phyloP scores from a whole-genome alignment of 2,329 filamentous ascomycete species.

The Triangularia verruculosa region DNA sequence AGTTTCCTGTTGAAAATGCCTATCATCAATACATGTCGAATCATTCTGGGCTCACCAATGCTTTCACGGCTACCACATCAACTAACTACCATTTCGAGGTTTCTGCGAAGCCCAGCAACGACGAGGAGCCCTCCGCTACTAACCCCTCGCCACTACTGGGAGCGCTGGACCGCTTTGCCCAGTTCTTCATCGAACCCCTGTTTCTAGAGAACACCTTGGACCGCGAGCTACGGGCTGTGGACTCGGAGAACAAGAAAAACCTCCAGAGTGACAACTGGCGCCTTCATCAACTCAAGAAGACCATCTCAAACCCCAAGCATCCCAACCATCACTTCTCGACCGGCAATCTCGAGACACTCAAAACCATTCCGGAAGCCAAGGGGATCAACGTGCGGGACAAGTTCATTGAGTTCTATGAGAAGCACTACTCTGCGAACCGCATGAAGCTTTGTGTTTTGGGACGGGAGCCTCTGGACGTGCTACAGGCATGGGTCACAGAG shows the following conservation, averaged over 20 bases:
- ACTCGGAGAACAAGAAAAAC: slow-evolving; percentile 98
- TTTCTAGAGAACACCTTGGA: slow-evolving; percentile 84
- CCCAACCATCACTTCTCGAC: slow-evolving; percentile 91
- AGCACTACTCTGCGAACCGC: slow-evolving; percentile 86
- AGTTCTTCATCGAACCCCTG: slow-evolving; percentile 87
- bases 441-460: slow-evolving; percentile 92
- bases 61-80: slow-evolving; percentile 87
- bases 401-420: slow-evolving; percentile 88
- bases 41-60: slow-evolving; percentile 90
- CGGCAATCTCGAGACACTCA: slow-evolving; percentile 81
- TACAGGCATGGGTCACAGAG: slow-evolving; percentile 81
- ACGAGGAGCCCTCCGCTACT: slow-evolving; percentile 51
- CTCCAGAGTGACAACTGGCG: slow-evolving; percentile 88
- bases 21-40: slow-evolving; percentile 91
- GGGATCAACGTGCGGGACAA: slow-evolving; percentile 84
- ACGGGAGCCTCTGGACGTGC: slow-evolving; percentile 73
- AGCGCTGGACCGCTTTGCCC: slow-evolving; percentile 84
- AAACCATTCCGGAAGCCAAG: slow-evolving; percentile 72
- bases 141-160: slow-evolving; percentile 67
- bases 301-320: slow-evolving; percentile 80
- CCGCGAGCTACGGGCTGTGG: slow-evolving; percentile 81
- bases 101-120: slow-evolving; percentile 70
- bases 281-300: slow-evolving; percentile 82
- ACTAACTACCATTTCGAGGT: slow-evolving; percentile 99
- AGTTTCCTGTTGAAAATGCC: slow-evolving; percentile 93